Conservation (phyloP, 108 stramenopile species). For the Cyclotella cryptica region DNA sequence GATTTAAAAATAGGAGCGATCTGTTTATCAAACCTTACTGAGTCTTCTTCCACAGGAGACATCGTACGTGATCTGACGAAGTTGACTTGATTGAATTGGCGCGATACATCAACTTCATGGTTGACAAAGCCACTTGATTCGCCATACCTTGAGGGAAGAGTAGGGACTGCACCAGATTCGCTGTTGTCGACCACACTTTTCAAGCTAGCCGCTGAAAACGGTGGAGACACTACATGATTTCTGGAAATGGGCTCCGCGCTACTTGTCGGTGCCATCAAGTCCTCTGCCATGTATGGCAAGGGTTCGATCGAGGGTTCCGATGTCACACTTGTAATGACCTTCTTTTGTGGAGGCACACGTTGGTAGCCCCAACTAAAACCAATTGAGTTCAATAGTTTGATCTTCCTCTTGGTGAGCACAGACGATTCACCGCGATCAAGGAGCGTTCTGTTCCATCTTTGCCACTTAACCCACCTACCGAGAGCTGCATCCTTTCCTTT, state of each 20-base stretch:
- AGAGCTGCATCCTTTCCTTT: constrained; percentile 10
- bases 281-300: neutral
- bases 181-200: neutral
- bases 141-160: neutral
- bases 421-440: constrained; percentile 22
- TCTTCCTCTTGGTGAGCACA: constrained; percentile 12
- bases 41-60: constrained; percentile 9
- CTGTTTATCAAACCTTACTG: neutral
- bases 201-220: neutral
- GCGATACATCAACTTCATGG: neutral
- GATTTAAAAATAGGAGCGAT: neutral
- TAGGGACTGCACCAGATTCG: neutral
- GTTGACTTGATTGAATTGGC: constrained; percentile 3
- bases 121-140: neutral
- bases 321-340: neutral
- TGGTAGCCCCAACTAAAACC: constrained; percentile 28
- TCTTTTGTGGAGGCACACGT: constrained; percentile 11
- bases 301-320: constrained; percentile 6
- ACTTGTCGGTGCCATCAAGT: neutral
- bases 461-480: constrained; percentile 28
- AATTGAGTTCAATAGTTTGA: constrained; percentile 21
- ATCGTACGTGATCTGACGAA: neutral
- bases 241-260: neutral
- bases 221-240: neutral
- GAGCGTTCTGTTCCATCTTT: constrained; percentile 26